Evolutionary conservation across 805 yeast genomes (phyloP).

Genomic region (Metschnikowia baotianmanensis): DNA sequence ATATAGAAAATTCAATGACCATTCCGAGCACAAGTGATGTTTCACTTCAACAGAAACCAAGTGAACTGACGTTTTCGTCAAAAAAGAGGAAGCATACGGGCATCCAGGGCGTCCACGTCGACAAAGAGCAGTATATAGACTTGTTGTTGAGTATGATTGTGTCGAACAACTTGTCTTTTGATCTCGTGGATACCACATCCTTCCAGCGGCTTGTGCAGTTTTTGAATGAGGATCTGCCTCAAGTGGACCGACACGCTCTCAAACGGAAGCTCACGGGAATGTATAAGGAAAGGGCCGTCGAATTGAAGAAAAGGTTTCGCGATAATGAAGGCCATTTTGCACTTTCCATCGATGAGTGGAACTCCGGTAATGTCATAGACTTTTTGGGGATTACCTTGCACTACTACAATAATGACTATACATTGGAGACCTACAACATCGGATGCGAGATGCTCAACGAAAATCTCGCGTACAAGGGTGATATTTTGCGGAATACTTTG

Average conservation of each 20-base stretch:
- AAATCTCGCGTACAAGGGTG: neutral
- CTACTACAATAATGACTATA: neutral
- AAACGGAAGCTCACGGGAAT: neutral
- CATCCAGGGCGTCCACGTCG: neutral
- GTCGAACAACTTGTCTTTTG: neutral
- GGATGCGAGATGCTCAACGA: neutral
- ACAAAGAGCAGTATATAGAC: neutral
- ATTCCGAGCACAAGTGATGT: neutral
- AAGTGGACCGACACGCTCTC: neutral
- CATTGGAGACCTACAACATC: conserved; percentile 1
- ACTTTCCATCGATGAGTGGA: conserved; percentile 1
- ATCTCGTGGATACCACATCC: neutral
- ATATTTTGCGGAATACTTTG: neutral
- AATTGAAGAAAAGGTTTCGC: neutral
- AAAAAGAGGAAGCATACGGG: too few species aligned
- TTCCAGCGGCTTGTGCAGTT: neutral
- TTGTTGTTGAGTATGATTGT: conserved; percentile 1
- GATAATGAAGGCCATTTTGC: neutral
- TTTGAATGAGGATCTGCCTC: neutral
- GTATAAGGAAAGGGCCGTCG: neutral
- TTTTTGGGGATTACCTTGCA: conserved; percentile 1
- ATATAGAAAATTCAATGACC: neutral
- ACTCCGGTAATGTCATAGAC: neutral
- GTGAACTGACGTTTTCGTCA: too few species aligned
- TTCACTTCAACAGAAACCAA: neutral